Base-by-base conservation (phyloP, 805 yeast species). In the Ogataea saltuana region DNA sequence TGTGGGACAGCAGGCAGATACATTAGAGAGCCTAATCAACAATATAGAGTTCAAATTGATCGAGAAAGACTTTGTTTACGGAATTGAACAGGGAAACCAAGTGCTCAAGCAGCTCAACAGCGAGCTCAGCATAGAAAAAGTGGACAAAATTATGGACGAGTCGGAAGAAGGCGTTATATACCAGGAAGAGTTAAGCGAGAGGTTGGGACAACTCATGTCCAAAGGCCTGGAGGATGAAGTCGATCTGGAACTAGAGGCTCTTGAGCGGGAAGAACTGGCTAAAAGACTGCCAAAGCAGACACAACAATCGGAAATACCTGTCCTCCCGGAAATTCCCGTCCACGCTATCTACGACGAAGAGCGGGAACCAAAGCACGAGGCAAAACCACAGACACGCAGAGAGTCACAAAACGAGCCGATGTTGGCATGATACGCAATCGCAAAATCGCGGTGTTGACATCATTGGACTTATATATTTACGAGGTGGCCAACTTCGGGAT, bases 1-100 rank as follows among this genome's bases (percentile, higher is more conserved):
- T 51, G 84, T 96, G 0, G 84, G 81, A 28, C 79, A 75, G 32
- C 99, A 93, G 64, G 69, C 90, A 22, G 83, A 81, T 44, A 84
- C 85, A 28, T 64, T 93, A 27, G 97, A 91, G 61, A 76, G 79
- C 46, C 75, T 93, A 61, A 84, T 88, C 7, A 76, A 81, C 17
- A 82, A 82, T 8, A 85, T 93, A 27, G 98, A 93, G 64, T 89
- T 88, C 67, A 91, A 95, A 56, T 67, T 88, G 45, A 81, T 93
- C 23, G 98, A 93, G 60, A 80, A 81, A 49, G 96, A 89, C 55
- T 89, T 93, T 31, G 53, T 90, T 3, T 76, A 75, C 45, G 97
- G 97, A 0, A 68, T 93, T 22, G 74, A 81, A 53, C 82, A 84
- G 51, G 98, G 99, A 18, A 89, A 85, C 58, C 67, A 73, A 39